Conservation (phyloP, 768 basidiomycete genomes). For the Pholiota microspora region DNA sequence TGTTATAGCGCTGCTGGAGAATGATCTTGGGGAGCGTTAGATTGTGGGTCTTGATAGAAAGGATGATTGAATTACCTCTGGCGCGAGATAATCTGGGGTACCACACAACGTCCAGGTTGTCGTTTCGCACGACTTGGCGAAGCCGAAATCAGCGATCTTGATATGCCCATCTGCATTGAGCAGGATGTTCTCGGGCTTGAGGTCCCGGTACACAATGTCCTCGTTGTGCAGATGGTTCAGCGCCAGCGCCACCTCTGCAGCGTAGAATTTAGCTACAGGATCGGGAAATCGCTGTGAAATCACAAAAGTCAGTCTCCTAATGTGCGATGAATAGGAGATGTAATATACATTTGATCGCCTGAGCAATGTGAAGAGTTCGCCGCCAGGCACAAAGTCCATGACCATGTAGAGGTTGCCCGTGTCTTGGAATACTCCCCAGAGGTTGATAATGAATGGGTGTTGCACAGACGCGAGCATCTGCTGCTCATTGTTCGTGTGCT, state of each 20-base stretch:
- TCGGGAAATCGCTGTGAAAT: slow-evolving; percentile 81
- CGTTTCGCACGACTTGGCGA: slow-evolving; percentile 85
- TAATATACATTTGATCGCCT: slow-evolving; percentile 80
- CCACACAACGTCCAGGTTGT: slow-evolving; percentile 96
- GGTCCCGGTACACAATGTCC: slow-evolving; percentile 94
- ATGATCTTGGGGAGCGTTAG: slow-evolving; percentile 51
- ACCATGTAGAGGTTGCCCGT: slow-evolving; percentile 94
- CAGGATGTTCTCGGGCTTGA: slow-evolving; percentile 96
- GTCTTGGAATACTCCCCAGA: slow-evolving; percentile 97
- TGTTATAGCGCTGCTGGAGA: slow-evolving; percentile 85
- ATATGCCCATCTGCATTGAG: slow-evolving; percentile 94
- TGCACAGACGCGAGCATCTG: slow-evolving; percentile 80
- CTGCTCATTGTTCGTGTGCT: slow-evolving; percentile 96
- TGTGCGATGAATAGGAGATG: slow-evolving; percentile 12
- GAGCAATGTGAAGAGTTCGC: slow-evolving; percentile 92
- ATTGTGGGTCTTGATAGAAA: slow-evolving; percentile 1
- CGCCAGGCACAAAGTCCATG: slow-evolving; percentile 95
- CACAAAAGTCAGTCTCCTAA: slow-evolving; percentile 13
- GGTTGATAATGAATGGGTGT: slow-evolving; percentile 93
- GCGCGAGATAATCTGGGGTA: slow-evolving; percentile 95
- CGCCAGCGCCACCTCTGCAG: slow-evolving; percentile 91
- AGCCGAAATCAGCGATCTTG: slow-evolving; percentile 96
- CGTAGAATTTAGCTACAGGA: slow-evolving; percentile 97
- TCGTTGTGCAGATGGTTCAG: slow-evolving; percentile 84
- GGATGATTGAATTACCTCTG: slow-evolving; percentile 58